These are phyloP conservation scores for Magnaporthiopsis poae DNA, from an alignment of 2,329 filamentous ascomycete species.

Conservation along the genomic window DNA sequence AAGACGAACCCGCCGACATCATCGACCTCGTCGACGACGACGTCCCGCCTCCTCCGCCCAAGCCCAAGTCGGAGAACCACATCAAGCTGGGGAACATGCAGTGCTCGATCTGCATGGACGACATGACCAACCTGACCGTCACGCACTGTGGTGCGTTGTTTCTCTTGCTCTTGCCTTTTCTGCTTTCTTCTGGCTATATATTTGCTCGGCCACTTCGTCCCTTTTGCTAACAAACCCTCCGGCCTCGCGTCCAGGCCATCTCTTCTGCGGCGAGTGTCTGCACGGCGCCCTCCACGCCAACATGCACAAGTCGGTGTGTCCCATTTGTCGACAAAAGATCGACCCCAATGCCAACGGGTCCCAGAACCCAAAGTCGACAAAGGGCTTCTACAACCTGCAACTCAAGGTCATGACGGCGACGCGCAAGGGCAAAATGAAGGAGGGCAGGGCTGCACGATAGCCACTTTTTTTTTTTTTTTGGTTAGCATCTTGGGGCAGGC, in stretches of 20 bases:
- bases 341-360: conserved; percentile 23
- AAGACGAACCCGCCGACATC: conserved; percentile 20
- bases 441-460: conserved; percentile 10
- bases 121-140: conserved; percentile 46
- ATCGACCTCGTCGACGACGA: conserved; percentile 33
- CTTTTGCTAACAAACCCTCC: neutral
- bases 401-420: conserved; percentile 52
- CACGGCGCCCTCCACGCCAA: conserved; percentile 51
- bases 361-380: conserved; percentile 25
- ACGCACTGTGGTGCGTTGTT: conserved; percentile 55
- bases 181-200: neutral
- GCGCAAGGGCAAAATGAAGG: conserved; percentile 39
- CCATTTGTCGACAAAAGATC: conserved; percentile 53
- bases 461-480: too few species aligned
- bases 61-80: conserved; percentile 36
- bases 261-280: conserved; percentile 55
- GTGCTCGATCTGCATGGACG: conserved; percentile 60
- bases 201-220: conserved; percentile 6
- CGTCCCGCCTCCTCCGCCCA: conserved; percentile 26
- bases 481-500: too few species aligned
- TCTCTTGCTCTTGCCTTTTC: neutral
- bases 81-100: conserved; percentile 48
- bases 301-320: conserved; percentile 46
- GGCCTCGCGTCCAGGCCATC: conserved; percentile 37
- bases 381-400: conserved; percentile 48